Base-by-base conservation (phyloP, 345 rosid species). In the Euphorbia lathyris region DNA sequence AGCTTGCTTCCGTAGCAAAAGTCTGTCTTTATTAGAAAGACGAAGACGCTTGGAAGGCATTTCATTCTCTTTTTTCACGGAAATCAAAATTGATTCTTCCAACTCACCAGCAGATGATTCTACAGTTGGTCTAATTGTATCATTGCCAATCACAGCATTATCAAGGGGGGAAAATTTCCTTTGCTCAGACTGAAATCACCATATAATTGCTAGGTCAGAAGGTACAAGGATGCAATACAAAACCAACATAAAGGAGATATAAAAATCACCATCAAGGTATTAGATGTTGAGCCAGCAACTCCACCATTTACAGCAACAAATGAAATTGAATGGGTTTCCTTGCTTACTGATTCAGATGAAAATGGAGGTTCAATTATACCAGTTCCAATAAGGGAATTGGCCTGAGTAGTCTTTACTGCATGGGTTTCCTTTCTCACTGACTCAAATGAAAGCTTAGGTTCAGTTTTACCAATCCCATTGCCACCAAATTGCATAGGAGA, bases 1-100 rank as follows among this genome's bases (percentile, higher is more conserved):
- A 68, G 97, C 98, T 78, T 90, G 96, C 86, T 82, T 94, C 62
- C 97, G 84, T 66, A 94, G 79, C 67, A 91, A 85, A 67, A 94
- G 97, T 82, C 96, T 87, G 72, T 90, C 96, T 77, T 80, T 94
- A 66, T 94, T 91, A 29, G 96, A 86, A 58, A 94, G 95, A 69
- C 68, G 72, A 68, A 69, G 9, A 11, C 58, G 57, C 72, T 77
- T 75, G 63, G 80, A 68, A 17, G 74, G 74, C 72, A 70, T 76
- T 71, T 77, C 72, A 47, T 72, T 73, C n/a, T 66, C 65, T 62
- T 40, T 53, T 74, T 73, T 73, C 9, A n/a, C 72, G n/a, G 48
- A 79, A 47, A 23, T 2, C 26, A 45, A 65, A 70, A 58, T 50
- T 58, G 80, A 78, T 72, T 61, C 58, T 67, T 60, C 73, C 73